Base-by-base conservation (phyloP, 2,329 filamentous ascomycete genomes). In the Colletotrichum spinosum region DNA sequence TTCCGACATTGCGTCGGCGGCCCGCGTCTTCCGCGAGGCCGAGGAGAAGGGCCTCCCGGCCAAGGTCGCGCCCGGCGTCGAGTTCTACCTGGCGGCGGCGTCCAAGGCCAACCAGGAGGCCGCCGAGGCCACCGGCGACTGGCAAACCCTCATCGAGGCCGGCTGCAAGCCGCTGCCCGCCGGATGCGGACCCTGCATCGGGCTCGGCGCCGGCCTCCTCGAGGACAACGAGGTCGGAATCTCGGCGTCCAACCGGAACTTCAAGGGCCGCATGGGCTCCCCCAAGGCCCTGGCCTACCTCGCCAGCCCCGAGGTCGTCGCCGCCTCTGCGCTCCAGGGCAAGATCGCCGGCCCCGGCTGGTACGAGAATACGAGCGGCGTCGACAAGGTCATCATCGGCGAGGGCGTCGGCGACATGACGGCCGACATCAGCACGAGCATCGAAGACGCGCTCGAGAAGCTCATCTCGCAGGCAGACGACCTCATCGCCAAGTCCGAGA, bases 51-150 rank as follows among this genome's bases (percentile, higher is more conserved):
- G 89, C 12, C 81, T 84, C 60, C 79, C 87, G 6, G 85, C 92
- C 17, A 93, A 91, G 79, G 85, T 97, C 63, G 89, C 92, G 0
- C 81, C 87, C 0, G 88, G 90, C 35, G 94, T 97, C 45, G 85
- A 94, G 60, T 90, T 97, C 73, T 97, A 97, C 78, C 92, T 98
- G 68, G 92, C 94, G 0, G 94, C 95, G 0, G 95, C 95, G 1
- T 97, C 94, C 0, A 73, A 88, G 0, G 83, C 86, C 0, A 94
- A 97, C 76, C 94, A 97, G 76, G 77, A 87, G 62, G 83, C 86
- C 1, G 92, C 95, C 1, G 93, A 97, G 77, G 90, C 90, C 60
- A 83, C 87, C 0, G 94, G 95, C 9, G 92, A 95, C 76, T 98
- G 94, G 95, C 91, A 97, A 76, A 81, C 86, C 2, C 83, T 97